Conservation (phyloP, 1,284 basidiomycete genomes). For the Cutaneotrichosporon cavernicola region DNA sequence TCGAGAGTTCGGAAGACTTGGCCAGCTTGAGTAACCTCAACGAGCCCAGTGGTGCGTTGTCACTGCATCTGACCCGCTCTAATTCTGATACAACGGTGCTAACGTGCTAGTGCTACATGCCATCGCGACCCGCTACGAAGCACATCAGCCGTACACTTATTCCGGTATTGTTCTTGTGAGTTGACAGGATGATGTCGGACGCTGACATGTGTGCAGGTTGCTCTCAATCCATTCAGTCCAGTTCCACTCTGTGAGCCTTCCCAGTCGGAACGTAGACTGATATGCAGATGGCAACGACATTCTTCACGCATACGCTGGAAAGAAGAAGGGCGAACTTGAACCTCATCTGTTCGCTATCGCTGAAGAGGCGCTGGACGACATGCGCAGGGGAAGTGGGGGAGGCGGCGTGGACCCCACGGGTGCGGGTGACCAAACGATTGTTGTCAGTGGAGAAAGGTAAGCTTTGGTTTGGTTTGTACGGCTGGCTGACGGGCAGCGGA, state of each 20-base stretch:
- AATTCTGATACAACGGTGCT: neutral
- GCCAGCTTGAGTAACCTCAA: conserved; percentile 97
- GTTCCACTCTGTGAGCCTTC: conserved; percentile 65
- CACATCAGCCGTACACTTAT: conserved; percentile 98
- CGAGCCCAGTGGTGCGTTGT: conserved; percentile 78
- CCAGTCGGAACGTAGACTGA: neutral
- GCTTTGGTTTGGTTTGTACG: conserved; percentile 31
- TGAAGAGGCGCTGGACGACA: conserved; percentile 97
- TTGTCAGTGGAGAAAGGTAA: conserved; percentile 96
- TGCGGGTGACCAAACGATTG: conserved; percentile 86
- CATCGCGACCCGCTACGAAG: conserved; percentile 92
- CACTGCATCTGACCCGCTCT: neutral
- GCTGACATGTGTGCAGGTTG: conserved; percentile 60
- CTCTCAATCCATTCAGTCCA: conserved; percentile 96
- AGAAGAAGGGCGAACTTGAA: conserved; percentile 89
- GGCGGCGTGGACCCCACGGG: conserved; percentile 69
- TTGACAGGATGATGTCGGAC: neutral
- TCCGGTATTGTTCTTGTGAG: conserved; percentile 73
- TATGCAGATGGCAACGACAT: conserved; percentile 79
- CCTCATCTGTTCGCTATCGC: conserved; percentile 99
- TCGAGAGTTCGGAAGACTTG: conserved; percentile 96
- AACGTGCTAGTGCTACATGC: conserved; percentile 78
- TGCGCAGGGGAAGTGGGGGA: conserved; percentile 59
- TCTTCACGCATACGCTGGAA: conserved; percentile 93
- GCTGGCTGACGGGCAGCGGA: conserved; percentile 61